Percentiles rank a stretch among this genome's conserved stretches.
phyloP scores from a whole-genome alignment of 257 asterid species.

The Lantana camara region DNA sequence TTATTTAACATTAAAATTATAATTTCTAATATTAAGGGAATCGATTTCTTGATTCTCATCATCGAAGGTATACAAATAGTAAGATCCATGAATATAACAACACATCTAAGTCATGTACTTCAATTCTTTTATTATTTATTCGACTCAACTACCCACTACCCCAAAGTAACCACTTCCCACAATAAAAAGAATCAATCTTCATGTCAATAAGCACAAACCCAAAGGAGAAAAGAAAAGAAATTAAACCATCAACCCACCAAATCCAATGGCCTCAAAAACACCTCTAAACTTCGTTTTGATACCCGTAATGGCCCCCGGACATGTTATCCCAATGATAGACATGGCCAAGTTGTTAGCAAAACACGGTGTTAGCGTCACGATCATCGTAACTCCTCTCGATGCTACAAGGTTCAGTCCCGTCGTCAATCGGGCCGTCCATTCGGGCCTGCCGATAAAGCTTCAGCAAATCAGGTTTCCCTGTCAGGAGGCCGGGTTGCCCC shows the following conservation, averaged over 20 bases:
- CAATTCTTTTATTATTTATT: neutral
- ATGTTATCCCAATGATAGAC: slow-evolving; percentile 53
- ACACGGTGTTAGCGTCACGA: slow-evolving; percentile 30
- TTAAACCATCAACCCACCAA: no score
- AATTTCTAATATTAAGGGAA: no score
- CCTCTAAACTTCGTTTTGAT: slow-evolving; percentile 16
- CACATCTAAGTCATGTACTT: neutral
- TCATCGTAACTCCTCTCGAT: slow-evolving; percentile 45
- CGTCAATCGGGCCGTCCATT: slow-evolving; percentile 28
- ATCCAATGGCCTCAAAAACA: neutral
- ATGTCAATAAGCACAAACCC: neutral
- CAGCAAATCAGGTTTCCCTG: slow-evolving; percentile 41
- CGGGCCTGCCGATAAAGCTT: slow-evolving; percentile 32
- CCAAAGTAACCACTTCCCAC: neutral
- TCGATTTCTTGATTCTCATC: no score
- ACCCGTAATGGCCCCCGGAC: slow-evolving; percentile 39
- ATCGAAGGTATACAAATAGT: no score
- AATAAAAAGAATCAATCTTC: neutral
- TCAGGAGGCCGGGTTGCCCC: slow-evolving; percentile 45
- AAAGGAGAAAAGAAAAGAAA: neutral
- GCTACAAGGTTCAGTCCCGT: slow-evolving; percentile 33
- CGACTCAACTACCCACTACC: no score
- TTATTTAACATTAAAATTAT: no score
- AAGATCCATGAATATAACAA: neutral
- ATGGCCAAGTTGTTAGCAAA: slow-evolving; percentile 42